phyloP scores from a whole-genome alignment of 352 stramenopile genomes.

The Thalassiosira oceanica region DNA sequence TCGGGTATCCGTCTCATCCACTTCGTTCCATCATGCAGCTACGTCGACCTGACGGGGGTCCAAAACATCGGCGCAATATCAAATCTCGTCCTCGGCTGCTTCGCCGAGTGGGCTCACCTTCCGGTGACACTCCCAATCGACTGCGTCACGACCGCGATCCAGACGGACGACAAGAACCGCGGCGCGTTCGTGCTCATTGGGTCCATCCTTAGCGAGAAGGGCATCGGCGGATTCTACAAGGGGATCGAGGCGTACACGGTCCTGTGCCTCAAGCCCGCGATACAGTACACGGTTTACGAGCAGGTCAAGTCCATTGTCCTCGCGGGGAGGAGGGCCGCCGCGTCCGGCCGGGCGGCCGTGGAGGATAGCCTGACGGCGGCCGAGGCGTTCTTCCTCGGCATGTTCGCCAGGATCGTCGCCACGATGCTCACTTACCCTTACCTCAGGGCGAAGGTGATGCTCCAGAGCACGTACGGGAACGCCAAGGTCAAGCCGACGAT shows the following conservation, averaged over 20 bases:
- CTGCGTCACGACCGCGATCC: conserved; percentile 70
- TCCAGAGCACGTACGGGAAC: conserved; percentile 85
- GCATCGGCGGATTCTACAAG: conserved; percentile 77
- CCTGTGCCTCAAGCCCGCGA: conserved; percentile 94
- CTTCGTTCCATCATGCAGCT: conserved; percentile 22
- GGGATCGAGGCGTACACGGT: conserved; percentile 88
- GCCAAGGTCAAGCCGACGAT: conserved; percentile 39
- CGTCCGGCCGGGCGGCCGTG: conserved; percentile 73
- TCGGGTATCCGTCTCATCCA: too few relatives aligned
- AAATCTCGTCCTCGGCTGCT: conserved; percentile 70
- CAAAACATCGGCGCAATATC: conserved; percentile 45
- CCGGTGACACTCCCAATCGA: conserved; percentile 80
- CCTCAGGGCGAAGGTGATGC: conserved; percentile 93
- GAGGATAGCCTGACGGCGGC: conserved; percentile 48
- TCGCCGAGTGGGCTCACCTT: conserved; percentile 76
- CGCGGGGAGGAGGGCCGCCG: conserved; percentile 58
- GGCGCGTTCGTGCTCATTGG: conserved; percentile 45
- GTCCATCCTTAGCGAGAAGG: conserved; percentile 55
- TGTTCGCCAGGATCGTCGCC: conserved; percentile 89
- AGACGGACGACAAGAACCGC: conserved; percentile 61
- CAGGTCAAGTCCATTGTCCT: conserved; percentile 74
- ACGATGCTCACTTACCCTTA: conserved; percentile 96
- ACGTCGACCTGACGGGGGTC: conserved; percentile 31
- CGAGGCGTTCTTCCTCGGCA: conserved; percentile 92
- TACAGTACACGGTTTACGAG: conserved; percentile 97